A percentile compares a stretch with the other conserved stretches of the same genome.
Conservation (phyloP, 2,329 filamentous ascomycete genomes). For the Aspergillus versicolor region DNA sequence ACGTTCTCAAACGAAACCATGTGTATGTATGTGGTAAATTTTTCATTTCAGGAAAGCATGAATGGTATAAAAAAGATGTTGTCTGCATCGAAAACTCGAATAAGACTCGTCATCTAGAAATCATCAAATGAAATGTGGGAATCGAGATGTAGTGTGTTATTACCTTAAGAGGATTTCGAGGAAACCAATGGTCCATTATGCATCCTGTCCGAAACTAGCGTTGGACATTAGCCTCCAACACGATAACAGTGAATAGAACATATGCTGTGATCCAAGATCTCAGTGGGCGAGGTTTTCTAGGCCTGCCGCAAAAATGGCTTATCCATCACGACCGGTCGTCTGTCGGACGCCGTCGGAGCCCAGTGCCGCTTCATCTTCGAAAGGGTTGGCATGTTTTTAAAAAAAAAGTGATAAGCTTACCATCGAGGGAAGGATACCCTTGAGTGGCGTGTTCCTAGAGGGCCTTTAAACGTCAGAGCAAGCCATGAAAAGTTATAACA, state of each 20-base stretch:
- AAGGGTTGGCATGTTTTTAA: slow-evolving; percentile 12
- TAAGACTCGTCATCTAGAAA: slow-evolving; percentile 66
- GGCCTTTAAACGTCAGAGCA: slow-evolving; percentile 22
- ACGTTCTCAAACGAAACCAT: slow-evolving; percentile 1
- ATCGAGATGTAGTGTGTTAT: neutral
- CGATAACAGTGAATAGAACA: slow-evolving; percentile 5
- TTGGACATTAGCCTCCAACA: slow-evolving; percentile 26
- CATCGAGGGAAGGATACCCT: slow-evolving; percentile 3
- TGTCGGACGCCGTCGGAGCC: slow-evolving; percentile 74
- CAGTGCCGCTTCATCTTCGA: slow-evolving; percentile 71
- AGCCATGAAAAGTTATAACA: slow-evolving; percentile 9
- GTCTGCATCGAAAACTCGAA: slow-evolving; percentile 63
- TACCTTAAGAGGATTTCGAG: slow-evolving; percentile 15
- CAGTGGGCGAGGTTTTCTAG: slow-evolving; percentile 99
- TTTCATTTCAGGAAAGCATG: slow-evolving; percentile 55
- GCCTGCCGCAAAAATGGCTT: slow-evolving; percentile 90
- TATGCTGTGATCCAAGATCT: slow-evolving; percentile 40
- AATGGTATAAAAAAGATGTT: slow-evolving; percentile 57
- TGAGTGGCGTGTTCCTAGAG: neutral
- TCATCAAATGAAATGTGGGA: slow-evolving; percentile 43
- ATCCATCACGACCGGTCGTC: slow-evolving; percentile 70
- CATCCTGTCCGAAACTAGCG: neutral
- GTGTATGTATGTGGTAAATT: slow-evolving; percentile 10
- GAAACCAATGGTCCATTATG: neutral
- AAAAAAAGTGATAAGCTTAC: slow-evolving; percentile 23